These are phyloP conservation scores for Hypoxylon sp. DNA, from an alignment of 2,329 filamentous ascomycete species.

Conservation along the genomic window DNA sequence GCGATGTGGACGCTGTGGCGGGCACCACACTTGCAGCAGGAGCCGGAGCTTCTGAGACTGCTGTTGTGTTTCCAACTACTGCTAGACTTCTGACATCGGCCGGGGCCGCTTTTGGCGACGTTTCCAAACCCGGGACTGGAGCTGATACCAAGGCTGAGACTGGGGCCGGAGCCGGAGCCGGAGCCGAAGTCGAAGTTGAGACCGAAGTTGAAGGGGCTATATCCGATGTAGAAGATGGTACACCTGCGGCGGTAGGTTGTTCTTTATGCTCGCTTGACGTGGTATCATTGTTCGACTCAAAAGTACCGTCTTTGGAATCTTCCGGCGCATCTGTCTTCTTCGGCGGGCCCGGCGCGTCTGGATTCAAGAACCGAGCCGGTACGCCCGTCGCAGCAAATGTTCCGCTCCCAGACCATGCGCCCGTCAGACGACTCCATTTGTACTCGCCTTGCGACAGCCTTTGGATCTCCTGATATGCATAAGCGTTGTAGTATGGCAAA, in stretches of 20 bases:
- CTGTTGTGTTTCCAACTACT: constrained; percentile 18
- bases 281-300: constrained; percentile 20
- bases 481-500: constrained; percentile 80
- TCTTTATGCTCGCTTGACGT: constrained; percentile 18
- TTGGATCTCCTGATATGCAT: constrained; percentile 86
- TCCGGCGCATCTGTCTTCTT: constrained; percentile 37
- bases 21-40: constrained; percentile 23
- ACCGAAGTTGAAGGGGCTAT: neutral
- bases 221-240: constrained; percentile 7
- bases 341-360: constrained; percentile 49
- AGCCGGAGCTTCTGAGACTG: constrained; percentile 17
- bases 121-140: neutral
- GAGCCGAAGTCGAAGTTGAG: neutral
- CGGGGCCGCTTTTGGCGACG: neutral
- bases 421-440: constrained; percentile 83
- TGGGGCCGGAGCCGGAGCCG: constrained; percentile 5
- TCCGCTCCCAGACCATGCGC: constrained; percentile 82
- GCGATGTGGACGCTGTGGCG: constrained; percentile 10
- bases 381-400: constrained; percentile 78
- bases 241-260: constrained; percentile 7
- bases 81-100: constrained; percentile 16
- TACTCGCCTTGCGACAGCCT: constrained; percentile 79
- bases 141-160: neutral
- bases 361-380: constrained; percentile 76
- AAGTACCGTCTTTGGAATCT: constrained; percentile 18